Evolutionary conservation across 1,139 yeast genomes (phyloP).

Genomic region (Nakaseomyces delphensis): DNA sequence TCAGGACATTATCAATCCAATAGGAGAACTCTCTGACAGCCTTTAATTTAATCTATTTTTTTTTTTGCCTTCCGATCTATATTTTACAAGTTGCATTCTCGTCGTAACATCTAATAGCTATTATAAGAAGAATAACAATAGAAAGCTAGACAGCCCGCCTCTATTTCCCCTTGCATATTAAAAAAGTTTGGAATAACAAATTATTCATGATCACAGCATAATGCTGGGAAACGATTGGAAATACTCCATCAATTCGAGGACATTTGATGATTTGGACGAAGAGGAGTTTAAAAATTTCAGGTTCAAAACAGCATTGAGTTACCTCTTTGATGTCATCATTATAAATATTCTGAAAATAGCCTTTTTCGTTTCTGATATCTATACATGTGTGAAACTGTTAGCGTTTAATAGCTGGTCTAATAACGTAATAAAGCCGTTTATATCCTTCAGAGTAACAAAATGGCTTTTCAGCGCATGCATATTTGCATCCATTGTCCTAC

Average conservation of each 20-base stretch:
- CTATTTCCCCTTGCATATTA: too few relatives aligned
- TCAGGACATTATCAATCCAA: too few relatives aligned
- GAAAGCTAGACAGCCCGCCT: too few relatives aligned
- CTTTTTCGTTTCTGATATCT: slow-evolving; percentile 63
- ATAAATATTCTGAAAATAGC: slow-evolving; percentile 47
- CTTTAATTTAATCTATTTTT: too few relatives aligned
- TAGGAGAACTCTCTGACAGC: too few relatives aligned
- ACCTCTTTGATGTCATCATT: slow-evolving; percentile 41
- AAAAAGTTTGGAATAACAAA: background rate
- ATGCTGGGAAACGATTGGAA: slow-evolving; percentile 25
- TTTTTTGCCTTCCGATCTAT: too few relatives aligned
- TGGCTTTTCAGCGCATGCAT: slow-evolving; percentile 85
- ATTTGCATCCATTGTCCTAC: slow-evolving; percentile 55
- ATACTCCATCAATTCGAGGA: slow-evolving; percentile 23
- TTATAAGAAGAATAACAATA: too few relatives aligned
- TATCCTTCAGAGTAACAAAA: slow-evolving; percentile 56
- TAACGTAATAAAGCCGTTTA: slow-evolving; percentile 43
- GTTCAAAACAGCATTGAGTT: slow-evolving; percentile 46
- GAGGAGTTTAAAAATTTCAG: slow-evolving; percentile 46
- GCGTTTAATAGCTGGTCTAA: slow-evolving; percentile 73
- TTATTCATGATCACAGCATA: background rate
- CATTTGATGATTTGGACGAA: slow-evolving; percentile 36
- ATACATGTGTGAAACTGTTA: slow-evolving; percentile 67
- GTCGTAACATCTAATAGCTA: too few relatives aligned
- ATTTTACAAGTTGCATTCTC: too few relatives aligned